Base-by-base conservation (phyloP, 805 yeast species). In the Cyberlindnera euphorbiiphila region DNA sequence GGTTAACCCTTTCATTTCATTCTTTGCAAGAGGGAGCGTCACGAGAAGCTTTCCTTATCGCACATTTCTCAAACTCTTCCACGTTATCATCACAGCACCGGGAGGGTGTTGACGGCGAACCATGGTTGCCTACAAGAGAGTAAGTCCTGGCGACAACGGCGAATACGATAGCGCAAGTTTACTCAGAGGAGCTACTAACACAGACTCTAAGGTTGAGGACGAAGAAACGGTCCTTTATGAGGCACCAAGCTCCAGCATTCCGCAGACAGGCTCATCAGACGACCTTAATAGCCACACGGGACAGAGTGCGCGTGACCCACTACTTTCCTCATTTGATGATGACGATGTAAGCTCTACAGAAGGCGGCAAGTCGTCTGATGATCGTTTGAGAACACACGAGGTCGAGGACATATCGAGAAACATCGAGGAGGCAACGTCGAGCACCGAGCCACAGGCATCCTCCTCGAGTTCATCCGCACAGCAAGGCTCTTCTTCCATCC, bases 281-380 rank as follows among this genome's bases (percentile, higher is more conserved):
- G 31, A 34, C 28, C 34, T 33, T 6, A 13, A 25, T 27, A 21
- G 18, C 23, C 18, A 10, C 8, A 23, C 14, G 5, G 7, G 9
- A 18, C 18, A 22, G 20, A 25, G 27, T 12, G 31, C 44, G 19
- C 21, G 18, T 15, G 39, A 39, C 39, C 45, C 36, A 3, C 43
- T 42, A 7, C 32, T 44, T 13, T 24, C 43, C 12, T 39, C 43
- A 6, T 44, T 42, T 20, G 43, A 41, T 9, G 43, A 37, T 5
- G 37, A 27, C 20, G 39, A 34, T 14, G 36, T 10, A 5, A 28
- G 30, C 23, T 23, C 29, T 3, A 30, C 15, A 6, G 41, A 33
- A 14, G 35, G 25, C 15, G 38, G 38, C 10, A 39, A 42, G 36
- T 10, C 38, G 8, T 36, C 41, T 6, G 46, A 42, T 15, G 46